These are phyloP conservation scores for Penicillium sp. DNA, from an alignment of 2,329 filamentous ascomycete species.

Conservation along the genomic window DNA sequence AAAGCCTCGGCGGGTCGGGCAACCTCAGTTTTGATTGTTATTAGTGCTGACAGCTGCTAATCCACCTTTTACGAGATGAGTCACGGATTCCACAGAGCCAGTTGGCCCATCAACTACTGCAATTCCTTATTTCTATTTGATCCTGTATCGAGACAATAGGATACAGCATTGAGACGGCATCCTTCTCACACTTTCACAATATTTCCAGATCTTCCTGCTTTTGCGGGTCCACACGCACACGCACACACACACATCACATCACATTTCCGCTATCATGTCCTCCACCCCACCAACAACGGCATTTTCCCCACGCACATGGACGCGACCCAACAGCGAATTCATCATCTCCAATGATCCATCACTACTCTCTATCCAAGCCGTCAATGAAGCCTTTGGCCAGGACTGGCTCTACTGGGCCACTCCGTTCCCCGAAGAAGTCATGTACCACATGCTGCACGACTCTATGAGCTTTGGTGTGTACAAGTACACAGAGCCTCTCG, in stretches of 20 bases:
- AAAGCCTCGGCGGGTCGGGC: no score
- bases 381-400: conserved; percentile 14
- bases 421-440: conserved; percentile 13
- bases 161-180: no score
- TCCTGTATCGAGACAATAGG: no score
- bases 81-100: no score
- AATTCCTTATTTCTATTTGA: no score
- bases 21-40: no score
- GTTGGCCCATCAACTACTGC: no score
- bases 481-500: background rate
- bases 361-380: conserved; percentile 14
- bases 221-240: no score
- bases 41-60: no score
- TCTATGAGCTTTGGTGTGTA: conserved; percentile 21
- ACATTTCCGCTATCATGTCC: conserved; percentile 8
- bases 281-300: conserved; percentile 10
- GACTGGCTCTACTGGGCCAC: conserved; percentile 17
- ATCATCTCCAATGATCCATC: conserved; percentile 17
- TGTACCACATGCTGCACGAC: conserved; percentile 17
- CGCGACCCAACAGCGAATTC: conserved; percentile 9
- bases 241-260: background rate
- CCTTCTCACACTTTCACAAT: no score
- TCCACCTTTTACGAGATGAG: no score
- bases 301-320: conserved; percentile 14
- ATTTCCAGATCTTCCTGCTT: no score